phyloP scores from a whole-genome alignment of 129 eudicot genomes.

The Saussurea involucrata region DNA sequence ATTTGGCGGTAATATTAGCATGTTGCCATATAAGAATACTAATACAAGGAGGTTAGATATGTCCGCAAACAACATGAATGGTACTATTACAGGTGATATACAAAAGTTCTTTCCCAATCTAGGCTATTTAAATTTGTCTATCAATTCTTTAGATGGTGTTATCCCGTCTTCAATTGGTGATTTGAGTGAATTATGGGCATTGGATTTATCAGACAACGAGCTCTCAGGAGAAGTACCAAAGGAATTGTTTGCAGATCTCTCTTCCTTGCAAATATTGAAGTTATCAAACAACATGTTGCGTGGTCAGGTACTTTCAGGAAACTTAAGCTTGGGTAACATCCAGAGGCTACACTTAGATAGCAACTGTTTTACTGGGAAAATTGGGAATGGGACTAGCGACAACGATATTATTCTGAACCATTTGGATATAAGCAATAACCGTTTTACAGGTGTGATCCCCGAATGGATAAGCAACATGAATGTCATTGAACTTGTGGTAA shows the following conservation, averaged over 20 bases:
- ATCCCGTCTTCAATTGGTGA: constrained; percentile 25
- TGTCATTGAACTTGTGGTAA: neutral
- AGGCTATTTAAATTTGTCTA: neutral
- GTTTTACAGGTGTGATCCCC: constrained; percentile 20
- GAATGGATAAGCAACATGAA: neutral
- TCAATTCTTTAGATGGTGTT: constrained; percentile 17
- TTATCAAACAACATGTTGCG: constrained; percentile 17
- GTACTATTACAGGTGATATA: neutral
- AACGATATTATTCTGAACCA: neutral
- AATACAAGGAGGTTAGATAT: neutral
- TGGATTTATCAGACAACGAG: constrained; percentile 29
- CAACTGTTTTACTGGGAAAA: constrained; percentile 5
- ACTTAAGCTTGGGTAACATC: neutral
- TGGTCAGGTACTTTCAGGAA: neutral
- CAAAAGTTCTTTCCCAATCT: constrained; percentile 6
- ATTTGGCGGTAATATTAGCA: neutral
- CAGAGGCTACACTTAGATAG: neutral
- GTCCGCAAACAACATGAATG: constrained; percentile 5
- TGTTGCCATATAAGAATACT: neutral
- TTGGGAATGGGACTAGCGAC: neutral
- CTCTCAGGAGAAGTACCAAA: constrained; percentile 32
- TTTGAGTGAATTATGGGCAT: neutral
- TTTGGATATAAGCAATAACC: constrained; percentile 25
- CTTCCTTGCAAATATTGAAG: neutral
- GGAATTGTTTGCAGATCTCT: neutral